Base-by-base conservation (phyloP, 2,329 filamentous ascomycete species). In the Alternaria longipes region DNA sequence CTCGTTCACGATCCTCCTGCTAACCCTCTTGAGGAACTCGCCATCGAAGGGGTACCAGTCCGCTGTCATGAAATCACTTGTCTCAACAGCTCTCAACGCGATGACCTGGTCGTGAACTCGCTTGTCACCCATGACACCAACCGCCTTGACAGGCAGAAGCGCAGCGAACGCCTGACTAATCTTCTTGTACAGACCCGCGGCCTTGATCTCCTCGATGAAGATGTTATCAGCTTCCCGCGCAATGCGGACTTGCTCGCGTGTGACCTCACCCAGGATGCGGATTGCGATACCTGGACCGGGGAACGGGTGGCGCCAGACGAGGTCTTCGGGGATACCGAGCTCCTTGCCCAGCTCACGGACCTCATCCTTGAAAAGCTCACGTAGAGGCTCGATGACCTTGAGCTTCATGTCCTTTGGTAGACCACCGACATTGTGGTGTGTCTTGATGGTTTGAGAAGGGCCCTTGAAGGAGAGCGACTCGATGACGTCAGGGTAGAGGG, bases 281-380 rank as follows among this genome's bases (percentile, higher is more conserved):
- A 95, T 91, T 14, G 87, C 92, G 62, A 96, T 88, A 53, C 89
- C 88, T 12, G 89, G 90, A 41, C 91, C 91, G 0, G 90, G 90
- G 84, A 93, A 93, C 24, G 91, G 90, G 73, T 93, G 91, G 32
- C 91, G 84, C 87, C 89, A 91, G 56, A 94, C 89, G 8, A 94
- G 87, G n/a, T 91, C 86, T 63, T 91, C 85, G 51, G 88, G 84
- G 60, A 94, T 91, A 26, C 89, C 88, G 4, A 94, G 83, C 63
- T 91, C 83, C 16, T 86, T 87, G 34, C 91, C 91, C 4, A 94
- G 80, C 65, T 84, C 81, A 60, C 91, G 85, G 26, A 93, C 91
- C 80, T 95, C 91, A 70, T 95, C 91, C 78, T 95, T 95, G 86
- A 94, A 94, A 30, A 95, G 83, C 74, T 92, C 89, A 44, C 91